Evolutionary conservation across 805 yeast species (phyloP).

Genomic region (Pichia cephalocereana): DNA sequence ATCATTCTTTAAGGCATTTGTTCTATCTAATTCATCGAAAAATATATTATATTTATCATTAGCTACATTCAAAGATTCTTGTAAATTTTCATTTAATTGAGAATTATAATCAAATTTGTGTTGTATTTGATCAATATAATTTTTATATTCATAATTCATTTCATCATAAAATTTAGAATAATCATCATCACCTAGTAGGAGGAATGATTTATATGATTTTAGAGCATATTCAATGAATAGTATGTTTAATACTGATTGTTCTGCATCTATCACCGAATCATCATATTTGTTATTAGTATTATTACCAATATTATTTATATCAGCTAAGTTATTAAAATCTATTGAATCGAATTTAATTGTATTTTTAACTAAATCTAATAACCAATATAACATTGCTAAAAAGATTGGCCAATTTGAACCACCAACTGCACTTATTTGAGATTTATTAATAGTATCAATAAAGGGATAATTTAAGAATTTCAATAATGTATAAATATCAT

Average conservation of each 20-base stretch:
- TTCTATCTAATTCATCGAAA: constrained; percentile 45
- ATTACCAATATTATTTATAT: constrained; percentile 9
- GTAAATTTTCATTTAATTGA: constrained; percentile 32
- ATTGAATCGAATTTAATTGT: constrained; percentile 29
- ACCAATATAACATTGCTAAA: constrained; percentile 77
- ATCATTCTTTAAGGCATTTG: constrained; percentile 61
- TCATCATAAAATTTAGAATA: constrained; percentile 44
- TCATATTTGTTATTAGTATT: constrained; percentile 11
- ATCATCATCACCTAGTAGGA: constrained; percentile 52
- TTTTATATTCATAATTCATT: constrained; percentile 46
- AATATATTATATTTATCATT: constrained; percentile 37
- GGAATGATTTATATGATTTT: constrained; percentile 58
- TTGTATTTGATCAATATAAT: constrained; percentile 40
- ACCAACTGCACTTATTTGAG: constrained; percentile 86
- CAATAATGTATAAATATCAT: constrained; percentile 62
- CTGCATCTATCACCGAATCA: constrained; percentile 19
- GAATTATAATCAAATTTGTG: constrained; percentile 35
- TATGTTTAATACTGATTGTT: constrained; percentile 21
- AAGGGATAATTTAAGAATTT: constrained; percentile 69
- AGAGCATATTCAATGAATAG: constrained; percentile 42
- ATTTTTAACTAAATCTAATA: constrained; percentile 46
- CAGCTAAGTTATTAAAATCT: constrained; percentile 21
- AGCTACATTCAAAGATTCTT: constrained; percentile 31
- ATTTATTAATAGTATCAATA: constrained; percentile 67
- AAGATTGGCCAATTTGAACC: constrained; percentile 83